A percentile compares a stretch with the other conserved stretches of the same genome.
These are phyloP conservation scores for Backusella mclennaniae DNA, from an alignment of 192 early-diverging fungal genomes.

Conservation along the genomic window DNA sequence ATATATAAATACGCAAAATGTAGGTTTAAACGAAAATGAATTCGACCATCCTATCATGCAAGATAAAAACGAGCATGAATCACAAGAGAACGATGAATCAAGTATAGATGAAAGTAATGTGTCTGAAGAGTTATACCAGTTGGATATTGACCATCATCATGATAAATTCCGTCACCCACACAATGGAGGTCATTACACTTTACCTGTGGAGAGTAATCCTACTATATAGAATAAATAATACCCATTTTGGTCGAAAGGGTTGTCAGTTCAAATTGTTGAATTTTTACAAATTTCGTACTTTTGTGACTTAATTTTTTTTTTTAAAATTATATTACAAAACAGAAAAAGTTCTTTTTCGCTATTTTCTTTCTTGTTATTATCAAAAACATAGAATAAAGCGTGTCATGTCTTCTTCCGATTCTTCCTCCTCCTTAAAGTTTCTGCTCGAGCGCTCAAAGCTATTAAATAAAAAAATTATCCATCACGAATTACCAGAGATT, in stretches of 20 bases:
- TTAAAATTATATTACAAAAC: no score
- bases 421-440: constrained; percentile 24
- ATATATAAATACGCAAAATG: no score
- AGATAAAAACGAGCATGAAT: no score
- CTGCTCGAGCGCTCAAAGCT: constrained; percentile 76
- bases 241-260: no score
- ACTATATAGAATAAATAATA: neutral
- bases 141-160: neutral
- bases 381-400: neutral
- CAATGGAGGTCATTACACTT: neutral
- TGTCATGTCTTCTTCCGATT: neutral
- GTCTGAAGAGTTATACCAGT: neutral
- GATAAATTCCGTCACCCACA: neutral
- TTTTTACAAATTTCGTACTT: no score
- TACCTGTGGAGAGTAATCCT: neutral
- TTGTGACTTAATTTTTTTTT: no score
- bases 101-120: no score
- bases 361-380: neutral
- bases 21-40: no score
- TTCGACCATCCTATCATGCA: no score
- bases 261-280: no score
- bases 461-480: constrained; percentile 70
- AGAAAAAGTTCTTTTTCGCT: neutral
- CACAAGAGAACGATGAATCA: no score
- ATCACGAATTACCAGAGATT: constrained; percentile 69